Evolutionary conservation across 2,329 filamentous ascomycete species (phyloP).

Genomic region (Cercospora nicotianae): DNA sequence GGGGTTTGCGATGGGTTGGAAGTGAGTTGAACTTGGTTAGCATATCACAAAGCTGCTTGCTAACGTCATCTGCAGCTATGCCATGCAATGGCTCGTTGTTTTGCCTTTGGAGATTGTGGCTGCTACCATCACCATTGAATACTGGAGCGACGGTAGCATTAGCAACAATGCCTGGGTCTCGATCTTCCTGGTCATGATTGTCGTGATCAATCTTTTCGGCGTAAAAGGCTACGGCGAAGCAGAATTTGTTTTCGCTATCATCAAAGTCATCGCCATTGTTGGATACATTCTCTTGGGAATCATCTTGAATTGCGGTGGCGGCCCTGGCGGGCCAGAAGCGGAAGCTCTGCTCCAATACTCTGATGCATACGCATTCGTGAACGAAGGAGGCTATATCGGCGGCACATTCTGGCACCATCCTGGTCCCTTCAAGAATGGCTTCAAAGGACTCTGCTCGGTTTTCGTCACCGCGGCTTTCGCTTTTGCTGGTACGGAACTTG

Average conservation of each 20-base stretch:
- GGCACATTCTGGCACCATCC: conserved; percentile 50
- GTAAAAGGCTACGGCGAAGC: conserved; percentile 40
- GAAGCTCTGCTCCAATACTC: conserved; percentile 16
- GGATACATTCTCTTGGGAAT: conserved; percentile 67
- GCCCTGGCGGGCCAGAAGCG: conserved; percentile 43
- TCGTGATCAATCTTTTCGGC: conserved; percentile 38
- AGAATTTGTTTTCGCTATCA: conserved; percentile 40
- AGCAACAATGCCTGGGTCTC: conserved; percentile 38
- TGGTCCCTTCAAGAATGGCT: conserved; percentile 54
- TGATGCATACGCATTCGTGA: conserved; percentile 28
- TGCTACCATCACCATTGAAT: conserved; percentile 37
- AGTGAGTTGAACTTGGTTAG: conserved; percentile 23
- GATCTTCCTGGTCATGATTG: conserved; percentile 37
- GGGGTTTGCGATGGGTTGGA: conserved; percentile 42
- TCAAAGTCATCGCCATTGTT: conserved; percentile 49
- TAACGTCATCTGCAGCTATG: conserved; percentile 32
- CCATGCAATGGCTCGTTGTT: conserved; percentile 39
- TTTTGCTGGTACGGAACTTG: conserved; percentile 64
- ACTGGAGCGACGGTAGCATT: conserved; percentile 35
- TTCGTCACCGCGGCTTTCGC: conserved; percentile 65
- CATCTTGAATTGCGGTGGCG: conserved; percentile 59
- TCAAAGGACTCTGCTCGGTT: conserved; percentile 64
- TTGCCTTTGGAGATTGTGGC: conserved; percentile 39
- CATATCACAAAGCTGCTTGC: not conserved
- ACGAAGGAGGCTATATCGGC: conserved; percentile 59